Evolutionary conservation across 2,329 filamentous ascomycete genomes (phyloP), one percentile per base, ranked within the genome.

Genomic region (Aureobasidium sp.): DNA sequence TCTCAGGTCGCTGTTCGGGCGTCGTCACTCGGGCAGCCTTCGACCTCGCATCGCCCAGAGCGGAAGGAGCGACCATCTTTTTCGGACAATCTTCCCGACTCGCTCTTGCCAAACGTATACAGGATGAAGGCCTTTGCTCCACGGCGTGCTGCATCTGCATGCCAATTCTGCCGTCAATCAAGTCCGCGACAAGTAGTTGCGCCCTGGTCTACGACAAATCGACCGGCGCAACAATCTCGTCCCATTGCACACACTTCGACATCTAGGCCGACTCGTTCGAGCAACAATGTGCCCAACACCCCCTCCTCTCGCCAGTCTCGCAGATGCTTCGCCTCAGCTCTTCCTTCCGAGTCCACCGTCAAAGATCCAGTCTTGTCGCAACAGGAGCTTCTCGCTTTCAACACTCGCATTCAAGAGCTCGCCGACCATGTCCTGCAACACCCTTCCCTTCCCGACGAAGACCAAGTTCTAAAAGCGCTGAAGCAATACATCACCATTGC

Each of bases 391-490:
- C 29, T 35, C 12, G 42, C 53, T 10, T 51, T 53, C 19, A 45
- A 58, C 17, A 37, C 32, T n/a, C 24, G 50, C 14, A 47, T 56
- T 7, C 24, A 50, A 6, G 27, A 45, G n/a, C 17, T 56, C 14
- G 35, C 30, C 17, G 41, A 53, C 4, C 25, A 49, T 11, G 50
- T 60, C 19, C 41, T 58, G 4, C 32, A 50, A 16, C 45, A 55
- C 21, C 49, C 55, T 1, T 22, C 11, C 11, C 29, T 59, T 5
- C 56, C 59, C 4, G 29, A 54, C 30, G 59, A 59, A 17, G 39
- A 58, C 27, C 22, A 48, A 8, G 49, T 57, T 3, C 17, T 56
- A 11, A 19, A 45, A 12, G 54, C 44, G 3, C 29, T 59, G 19
- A n/a, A 32, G 16, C 40, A 37, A 16, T 57, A 53, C 29, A 25